Evolutionary conservation across 257 asterid genomes (phyloP), one percentile per base, ranked within the genome.

Genomic region (Rauvolfia tetraphylla): DNA sequence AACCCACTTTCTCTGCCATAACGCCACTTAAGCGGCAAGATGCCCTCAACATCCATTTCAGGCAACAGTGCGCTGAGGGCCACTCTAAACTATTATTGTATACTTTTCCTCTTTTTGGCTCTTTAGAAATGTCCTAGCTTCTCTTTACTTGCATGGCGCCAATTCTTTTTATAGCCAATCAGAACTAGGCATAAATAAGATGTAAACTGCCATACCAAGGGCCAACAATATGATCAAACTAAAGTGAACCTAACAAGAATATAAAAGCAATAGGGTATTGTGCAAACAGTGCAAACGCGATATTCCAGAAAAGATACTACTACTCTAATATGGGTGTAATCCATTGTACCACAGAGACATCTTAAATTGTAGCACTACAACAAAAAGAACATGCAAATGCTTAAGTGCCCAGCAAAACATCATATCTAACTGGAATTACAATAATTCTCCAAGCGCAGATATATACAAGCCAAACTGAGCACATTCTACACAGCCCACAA

Each of bases 401-500:
- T 49, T 27, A 51, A 66, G 71, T 66, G 42, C 71, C 67, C 74
- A 36, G 57, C 33, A 25, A 46, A 65, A 42, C n/a, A 67, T 10
- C 20, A 51, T 71, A 76, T 76, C 44, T 71, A 54, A 33, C 68
- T n/a, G 79, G 57, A 76, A 39, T 25, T 51, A 51, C 79, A 66
- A 71, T 62, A 46, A 36, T 57, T 75, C 76, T 78, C 77, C 82
- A 82, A 85, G 41, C 84, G 88, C 75, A 66, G 44, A 84, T 80
- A 87, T 86, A 76, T 84, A 86, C 96, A 88, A 73, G 73, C 87
- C 81, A 86, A 80, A 81, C 81, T 79, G 81, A 75, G 76, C 42
- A 71, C 81, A 80, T 56, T 36, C 79, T n/a, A 68, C 76, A 67
- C 25, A 59, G 72, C 80, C 80, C 83, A 82, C 71, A 78, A 79